phyloP scores from a whole-genome alignment of 2,329 filamentous ascomycete species.

The Bertia moriformis region DNA sequence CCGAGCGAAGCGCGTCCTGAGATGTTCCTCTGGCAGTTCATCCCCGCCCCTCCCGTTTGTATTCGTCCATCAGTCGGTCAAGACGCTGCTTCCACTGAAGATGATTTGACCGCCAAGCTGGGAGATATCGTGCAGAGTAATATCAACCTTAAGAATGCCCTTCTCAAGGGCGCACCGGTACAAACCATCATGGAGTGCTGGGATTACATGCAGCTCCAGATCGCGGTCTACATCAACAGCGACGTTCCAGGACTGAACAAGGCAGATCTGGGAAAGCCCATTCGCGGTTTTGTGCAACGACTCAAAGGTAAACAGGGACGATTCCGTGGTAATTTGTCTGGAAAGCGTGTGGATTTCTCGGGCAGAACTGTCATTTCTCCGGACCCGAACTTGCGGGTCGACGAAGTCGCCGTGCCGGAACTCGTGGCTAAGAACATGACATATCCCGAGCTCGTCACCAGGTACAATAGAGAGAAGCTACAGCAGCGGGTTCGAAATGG shows the following conservation, averaged over 20 bases:
- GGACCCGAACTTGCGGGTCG: conserved; percentile 83
- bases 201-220: conserved; percentile 90
- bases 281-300: conserved; percentile 85
- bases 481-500: conserved; percentile 63
- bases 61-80: conserved; percentile 89
- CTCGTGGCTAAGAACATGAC: conserved; percentile 93
- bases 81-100: conserved; percentile 84
- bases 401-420: conserved; percentile 81
- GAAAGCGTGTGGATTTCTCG: conserved; percentile 97
- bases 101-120: conserved; percentile 93
- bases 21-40: conserved; percentile 94
- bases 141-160: conserved; percentile 67
- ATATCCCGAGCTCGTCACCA: conserved; percentile 77
- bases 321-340: conserved; percentile 90
- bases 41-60: conserved; percentile 85
- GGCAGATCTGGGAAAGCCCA: conserved; percentile 72
- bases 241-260: conserved; percentile 87
- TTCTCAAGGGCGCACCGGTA: conserved; percentile 71
- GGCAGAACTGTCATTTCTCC: conserved; percentile 95
- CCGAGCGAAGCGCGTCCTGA: conserved; percentile 78
- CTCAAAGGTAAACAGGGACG: conserved; percentile 95
- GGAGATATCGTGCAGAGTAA: conserved; percentile 91
- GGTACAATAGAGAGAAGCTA: conserved; percentile 74
- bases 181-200: conserved; percentile 93
- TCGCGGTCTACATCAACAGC: conserved; percentile 96